Evolutionary conservation across 2,329 filamentous ascomycete species (phyloP), one percentile per base, ranked within the genome.

Genomic region (Pestalotiopsis sp.): DNA sequence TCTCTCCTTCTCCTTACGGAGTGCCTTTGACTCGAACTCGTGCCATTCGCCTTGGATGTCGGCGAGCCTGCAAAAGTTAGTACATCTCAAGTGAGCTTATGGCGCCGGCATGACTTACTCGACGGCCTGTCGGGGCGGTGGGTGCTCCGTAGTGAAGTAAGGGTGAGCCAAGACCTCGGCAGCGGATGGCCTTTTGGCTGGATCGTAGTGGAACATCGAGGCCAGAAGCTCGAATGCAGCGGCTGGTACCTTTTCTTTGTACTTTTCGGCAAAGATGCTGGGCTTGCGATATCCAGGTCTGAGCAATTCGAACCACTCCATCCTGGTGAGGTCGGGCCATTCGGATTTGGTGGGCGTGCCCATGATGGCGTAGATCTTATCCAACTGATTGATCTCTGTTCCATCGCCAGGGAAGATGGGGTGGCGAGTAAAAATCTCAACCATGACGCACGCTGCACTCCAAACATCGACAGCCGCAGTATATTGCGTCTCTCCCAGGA

Each of bases 331-430:
- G 9, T 90, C 91, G 1, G 96, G 94, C 97, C 97, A 99, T 38
- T 97, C 92, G 41, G 86, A 85, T 68, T 90, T 88, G 57, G 90
- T 97, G 0, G 96, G 96, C 0, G 95, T 98, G 63, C 96, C 96
- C 60, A 99, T 87, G 4, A 97, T 86, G 64, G 92, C 91, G 81
- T 98, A 98, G n/a, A 99, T 95, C 81, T 97, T 98, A 73, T 98
- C 95, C 3, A 99, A 86, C 79, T 99, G 96, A 75, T 92, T 97
- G 73, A 98, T 93, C 80, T 99, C 96, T n/a, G 93, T 93, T 27
- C 95, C 95, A 75, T 98, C 95, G 5, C 96, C 96, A 0, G 96
- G 94, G 77, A 99, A 99, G 70, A 98, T 96, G 71, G 96, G 94
- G 74, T 94, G 92, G 49, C 93, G 90, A 1, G 94, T 97, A 79